Conservation (phyloP, 208 protist species). For the Crithidia mellificae region DNA sequence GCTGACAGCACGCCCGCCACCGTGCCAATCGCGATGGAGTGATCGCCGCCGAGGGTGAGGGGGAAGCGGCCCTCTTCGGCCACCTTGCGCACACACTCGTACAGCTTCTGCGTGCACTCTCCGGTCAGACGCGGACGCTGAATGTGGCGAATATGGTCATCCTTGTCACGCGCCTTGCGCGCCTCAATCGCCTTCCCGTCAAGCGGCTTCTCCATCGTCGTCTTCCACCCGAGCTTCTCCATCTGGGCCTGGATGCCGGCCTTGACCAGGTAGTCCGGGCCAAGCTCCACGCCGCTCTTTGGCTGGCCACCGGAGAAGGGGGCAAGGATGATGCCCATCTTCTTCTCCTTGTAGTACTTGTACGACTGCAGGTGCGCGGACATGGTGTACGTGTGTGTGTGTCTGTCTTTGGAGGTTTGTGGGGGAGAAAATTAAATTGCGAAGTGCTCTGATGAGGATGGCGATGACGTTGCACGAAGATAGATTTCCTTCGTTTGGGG, state of each 20-base stretch:
- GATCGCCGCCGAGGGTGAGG: conserved; percentile 46
- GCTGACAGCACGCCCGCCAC: conserved; percentile 43
- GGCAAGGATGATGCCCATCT: conserved; percentile 46
- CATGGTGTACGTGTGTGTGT: neutral
- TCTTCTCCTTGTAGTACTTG: conserved; percentile 51
- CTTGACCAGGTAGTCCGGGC: conserved; percentile 47
- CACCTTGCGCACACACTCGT: conserved; percentile 39
- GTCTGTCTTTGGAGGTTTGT: neutral
- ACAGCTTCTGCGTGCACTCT: conserved; percentile 42
- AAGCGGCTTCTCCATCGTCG: conserved; percentile 32
- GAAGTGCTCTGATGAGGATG: too few species aligned
- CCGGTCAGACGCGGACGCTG: conserved; percentile 37
- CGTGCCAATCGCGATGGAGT: conserved; percentile 54
- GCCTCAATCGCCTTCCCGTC: conserved; percentile 38
- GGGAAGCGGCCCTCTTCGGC: conserved; percentile 46
- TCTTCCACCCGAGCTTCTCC: conserved; percentile 45
- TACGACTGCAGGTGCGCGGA: conserved; percentile 35
- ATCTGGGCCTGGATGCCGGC: conserved; percentile 43
- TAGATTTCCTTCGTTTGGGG: too few species aligned
- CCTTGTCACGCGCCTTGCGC: conserved; percentile 26
- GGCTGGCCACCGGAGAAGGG: conserved; percentile 53
- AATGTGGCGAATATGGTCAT: conserved; percentile 37
- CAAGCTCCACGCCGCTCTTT: conserved; percentile 47
- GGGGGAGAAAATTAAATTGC: neutral
- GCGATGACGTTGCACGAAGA: too few species aligned